These are phyloP conservation scores for Aspergillus saccharolyticus DNA, from an alignment of 495 filamentous ascomycete species.

Conservation along the genomic window DNA sequence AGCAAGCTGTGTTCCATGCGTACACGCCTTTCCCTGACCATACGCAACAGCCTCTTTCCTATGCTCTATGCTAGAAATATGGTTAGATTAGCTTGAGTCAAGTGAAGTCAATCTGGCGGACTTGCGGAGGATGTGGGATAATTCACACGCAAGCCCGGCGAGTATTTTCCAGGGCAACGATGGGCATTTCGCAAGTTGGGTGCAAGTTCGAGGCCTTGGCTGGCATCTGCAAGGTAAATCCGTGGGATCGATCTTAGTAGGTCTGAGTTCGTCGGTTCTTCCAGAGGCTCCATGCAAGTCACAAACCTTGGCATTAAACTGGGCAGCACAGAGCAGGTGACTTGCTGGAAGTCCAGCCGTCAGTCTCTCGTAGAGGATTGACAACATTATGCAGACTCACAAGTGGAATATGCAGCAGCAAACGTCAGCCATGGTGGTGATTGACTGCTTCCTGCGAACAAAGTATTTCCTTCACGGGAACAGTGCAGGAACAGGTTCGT, in stretches of 20 bases:
- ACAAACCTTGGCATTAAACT: not conserved
- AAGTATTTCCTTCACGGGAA: not conserved
- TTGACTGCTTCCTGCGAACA: not conserved
- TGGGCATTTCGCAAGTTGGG: not conserved
- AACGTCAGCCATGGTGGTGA: not conserved
- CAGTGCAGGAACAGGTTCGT: not conserved
- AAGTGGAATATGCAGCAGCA: not conserved
- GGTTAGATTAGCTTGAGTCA: not conserved
- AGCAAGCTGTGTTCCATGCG: not conserved
- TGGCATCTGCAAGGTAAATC: not conserved
- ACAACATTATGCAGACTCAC: not conserved
- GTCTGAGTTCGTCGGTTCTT: not conserved
- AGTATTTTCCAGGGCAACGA: not conserved
- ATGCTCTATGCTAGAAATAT: not conserved
- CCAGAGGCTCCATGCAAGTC: not conserved
- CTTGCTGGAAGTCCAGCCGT: not conserved
- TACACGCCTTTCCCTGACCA: not conserved
- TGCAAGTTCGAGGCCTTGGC: not conserved
- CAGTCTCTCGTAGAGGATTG: not conserved
- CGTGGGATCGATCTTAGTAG: not conserved
- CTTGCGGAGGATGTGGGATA: not conserved
- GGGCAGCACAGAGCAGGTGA: not conserved
- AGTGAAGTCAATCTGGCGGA: not conserved
- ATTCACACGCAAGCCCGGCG: not conserved
- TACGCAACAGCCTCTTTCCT: not conserved